phyloP scores from a whole-genome alignment of 371 early-diverging fungal species.

The Mucor circinelloides region DNA sequence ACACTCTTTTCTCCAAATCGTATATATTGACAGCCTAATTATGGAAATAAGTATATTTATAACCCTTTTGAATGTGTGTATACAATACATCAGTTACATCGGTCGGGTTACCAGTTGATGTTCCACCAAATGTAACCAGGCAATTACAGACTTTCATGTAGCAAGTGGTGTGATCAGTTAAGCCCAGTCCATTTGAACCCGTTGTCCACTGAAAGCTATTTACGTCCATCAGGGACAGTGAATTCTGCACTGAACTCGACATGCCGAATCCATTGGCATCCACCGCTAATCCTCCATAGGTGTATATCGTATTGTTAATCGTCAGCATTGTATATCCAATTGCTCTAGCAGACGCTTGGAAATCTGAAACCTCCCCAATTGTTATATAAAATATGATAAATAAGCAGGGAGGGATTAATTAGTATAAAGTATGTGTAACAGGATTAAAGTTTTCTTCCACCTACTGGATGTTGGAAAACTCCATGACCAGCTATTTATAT shows the following conservation, averaged over 20 bases:
- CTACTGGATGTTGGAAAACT: slow-evolving; percentile 50
- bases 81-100: slow-evolving; percentile 36
- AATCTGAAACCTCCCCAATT: slow-evolving; percentile 14
- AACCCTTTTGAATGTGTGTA: neutral
- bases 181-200: slow-evolving; percentile 44
- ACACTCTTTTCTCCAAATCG: slow-evolving; percentile 28
- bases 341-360: slow-evolving; percentile 19
- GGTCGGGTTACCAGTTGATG: slow-evolving; percentile 41
- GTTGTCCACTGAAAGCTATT: slow-evolving; percentile 44
- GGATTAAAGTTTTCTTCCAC: neutral
- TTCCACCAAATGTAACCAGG: slow-evolving; percentile 53
- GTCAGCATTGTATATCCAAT: slow-evolving; percentile 32
- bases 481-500: slow-evolving; percentile 51
- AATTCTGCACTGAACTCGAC: slow-evolving; percentile 40
- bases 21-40: slow-evolving; percentile 37
- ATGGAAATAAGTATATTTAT: neutral
- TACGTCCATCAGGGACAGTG: slow-evolving; percentile 37
- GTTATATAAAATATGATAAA: neutral
- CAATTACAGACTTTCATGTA: slow-evolving; percentile 44
- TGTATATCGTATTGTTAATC: slow-evolving; percentile 46
- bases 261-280: slow-evolving; percentile 35
- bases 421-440: neutral
- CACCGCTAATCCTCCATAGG: slow-evolving; percentile 46
- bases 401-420: neutral
- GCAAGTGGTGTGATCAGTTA: slow-evolving; percentile 49